A percentile compares a stretch with the other conserved stretches of the same genome.
Evolutionary conservation across 2,329 filamentous ascomycete genomes (phyloP).

Genomic region (Lachnellula arida): DNA sequence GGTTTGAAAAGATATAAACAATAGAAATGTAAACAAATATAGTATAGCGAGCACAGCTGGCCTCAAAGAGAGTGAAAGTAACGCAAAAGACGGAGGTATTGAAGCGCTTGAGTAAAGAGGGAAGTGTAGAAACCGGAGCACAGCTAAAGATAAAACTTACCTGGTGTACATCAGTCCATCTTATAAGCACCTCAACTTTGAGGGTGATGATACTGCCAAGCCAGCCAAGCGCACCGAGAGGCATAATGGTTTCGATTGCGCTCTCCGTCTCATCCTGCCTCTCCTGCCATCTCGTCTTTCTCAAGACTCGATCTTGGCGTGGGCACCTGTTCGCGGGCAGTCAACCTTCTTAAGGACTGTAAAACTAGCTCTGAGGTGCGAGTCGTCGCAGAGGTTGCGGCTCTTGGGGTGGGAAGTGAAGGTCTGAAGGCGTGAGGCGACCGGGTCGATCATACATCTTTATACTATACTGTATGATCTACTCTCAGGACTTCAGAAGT

Average conservation of each 20-base stretch:
- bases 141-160: constrained; percentile 16
- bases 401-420: background rate
- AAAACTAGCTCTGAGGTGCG: constrained; percentile 5
- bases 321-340: constrained; percentile 1
- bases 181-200: constrained; percentile 1
- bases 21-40: constrained; percentile 7
- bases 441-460: constrained; percentile 1
- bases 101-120: constrained; percentile 7
- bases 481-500: background rate
- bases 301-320: background rate
- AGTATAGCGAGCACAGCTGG: constrained; percentile 29
- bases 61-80: constrained; percentile 12
- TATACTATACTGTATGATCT: background rate
- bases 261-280: constrained; percentile 20
- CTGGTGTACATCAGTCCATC: constrained; percentile 7
- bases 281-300: too few species aligned
- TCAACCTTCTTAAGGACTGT: background rate
- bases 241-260: constrained; percentile 19
- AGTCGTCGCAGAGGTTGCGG: background rate
- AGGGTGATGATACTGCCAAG: background rate
- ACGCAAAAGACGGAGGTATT: constrained; percentile 10
- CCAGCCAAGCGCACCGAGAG: background rate
- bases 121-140: constrained; percentile 19
- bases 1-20: constrained; percentile 18
- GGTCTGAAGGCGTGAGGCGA: background rate